Conservation (phyloP, 2,329 filamentous ascomycete genomes). For the Colletotrichum caudatum region DNA sequence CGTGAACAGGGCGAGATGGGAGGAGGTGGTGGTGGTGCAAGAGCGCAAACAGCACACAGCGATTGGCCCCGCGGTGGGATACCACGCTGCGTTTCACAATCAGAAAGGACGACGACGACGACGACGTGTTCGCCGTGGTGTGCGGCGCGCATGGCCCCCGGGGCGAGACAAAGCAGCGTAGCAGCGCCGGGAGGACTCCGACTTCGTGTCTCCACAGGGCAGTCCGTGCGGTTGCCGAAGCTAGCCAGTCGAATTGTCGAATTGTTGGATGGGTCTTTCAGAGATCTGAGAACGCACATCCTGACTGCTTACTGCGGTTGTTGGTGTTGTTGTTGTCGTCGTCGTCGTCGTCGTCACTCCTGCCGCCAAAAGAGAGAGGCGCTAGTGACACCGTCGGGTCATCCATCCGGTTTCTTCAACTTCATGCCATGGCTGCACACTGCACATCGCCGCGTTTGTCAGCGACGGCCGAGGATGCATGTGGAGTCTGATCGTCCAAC, state of each 20-base stretch:
- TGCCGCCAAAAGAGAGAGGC: neutral
- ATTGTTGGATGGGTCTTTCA: neutral
- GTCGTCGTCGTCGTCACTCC: slow-evolving; percentile 6
- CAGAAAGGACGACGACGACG: neutral
- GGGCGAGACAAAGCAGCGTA: slow-evolving; percentile 6
- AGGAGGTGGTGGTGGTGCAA: neutral
- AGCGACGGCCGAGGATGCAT: neutral
- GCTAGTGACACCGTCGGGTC: neutral
- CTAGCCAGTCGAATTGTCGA: neutral
- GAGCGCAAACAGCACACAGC: slow-evolving; percentile 6
- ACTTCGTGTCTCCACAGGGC: slow-evolving; percentile 13
- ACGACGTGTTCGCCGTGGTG: slow-evolving; percentile 23
- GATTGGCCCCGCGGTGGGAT: slow-evolving; percentile 28
- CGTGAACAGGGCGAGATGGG: slow-evolving; percentile 1
- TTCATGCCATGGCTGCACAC: slow-evolving; percentile 22
- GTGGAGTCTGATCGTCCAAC: slow-evolving; percentile 21
- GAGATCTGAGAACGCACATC: neutral
- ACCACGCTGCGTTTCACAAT: slow-evolving; percentile 32
- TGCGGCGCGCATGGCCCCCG: slow-evolving; percentile 16
- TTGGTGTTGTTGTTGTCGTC: neutral
- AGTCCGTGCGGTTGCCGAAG: slow-evolving; percentile 24
- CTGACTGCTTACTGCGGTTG: neutral
- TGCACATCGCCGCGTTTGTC: neutral
- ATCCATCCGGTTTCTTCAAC: slow-evolving; percentile 26
- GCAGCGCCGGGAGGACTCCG: slow-evolving; percentile 25